phyloP scores from a whole-genome alignment of 176 grass and related monocot genomes.

The Neostapfia colusana region DNA sequence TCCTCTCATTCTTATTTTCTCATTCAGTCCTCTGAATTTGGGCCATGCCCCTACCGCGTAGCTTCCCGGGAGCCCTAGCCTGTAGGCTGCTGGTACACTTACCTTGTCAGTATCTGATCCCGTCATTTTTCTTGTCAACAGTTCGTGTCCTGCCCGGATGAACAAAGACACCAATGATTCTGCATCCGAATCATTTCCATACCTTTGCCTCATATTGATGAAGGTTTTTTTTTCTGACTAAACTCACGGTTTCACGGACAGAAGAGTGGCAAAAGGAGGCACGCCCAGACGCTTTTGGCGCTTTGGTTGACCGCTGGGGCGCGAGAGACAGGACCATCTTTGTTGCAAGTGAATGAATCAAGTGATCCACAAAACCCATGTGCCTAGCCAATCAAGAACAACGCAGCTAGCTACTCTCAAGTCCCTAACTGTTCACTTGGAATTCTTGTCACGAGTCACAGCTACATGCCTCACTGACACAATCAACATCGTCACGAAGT shows the following conservation, averaged over 20 bases:
- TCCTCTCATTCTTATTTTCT: background rate
- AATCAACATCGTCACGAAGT: background rate
- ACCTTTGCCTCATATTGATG: background rate
- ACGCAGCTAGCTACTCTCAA: background rate
- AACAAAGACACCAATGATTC: constrained; percentile 2
- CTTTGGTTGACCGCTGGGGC: constrained; percentile 34
- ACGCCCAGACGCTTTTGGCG: background rate
- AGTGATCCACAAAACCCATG: constrained; percentile 21
- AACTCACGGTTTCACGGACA: background rate
- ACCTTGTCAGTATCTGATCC: constrained; percentile 11
- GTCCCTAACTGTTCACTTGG: background rate
- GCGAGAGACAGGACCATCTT: background rate
- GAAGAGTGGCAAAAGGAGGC: background rate
- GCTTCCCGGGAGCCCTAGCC: background rate
- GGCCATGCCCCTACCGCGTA: constrained; percentile 22
- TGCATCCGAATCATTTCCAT: background rate
- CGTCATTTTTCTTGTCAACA: constrained; percentile 11
- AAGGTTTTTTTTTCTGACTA: background rate
- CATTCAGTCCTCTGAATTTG: background rate
- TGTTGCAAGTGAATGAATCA: background rate
- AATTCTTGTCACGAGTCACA: background rate
- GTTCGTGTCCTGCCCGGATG: background rate
- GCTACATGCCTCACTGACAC: background rate
- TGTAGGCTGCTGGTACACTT: background rate
- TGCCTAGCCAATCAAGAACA: background rate